Percentiles rank a stretch among this genome's conserved stretches.
Evolutionary conservation across 306 rosid species (phyloP).

Genomic region (Betula pendula): DNA sequence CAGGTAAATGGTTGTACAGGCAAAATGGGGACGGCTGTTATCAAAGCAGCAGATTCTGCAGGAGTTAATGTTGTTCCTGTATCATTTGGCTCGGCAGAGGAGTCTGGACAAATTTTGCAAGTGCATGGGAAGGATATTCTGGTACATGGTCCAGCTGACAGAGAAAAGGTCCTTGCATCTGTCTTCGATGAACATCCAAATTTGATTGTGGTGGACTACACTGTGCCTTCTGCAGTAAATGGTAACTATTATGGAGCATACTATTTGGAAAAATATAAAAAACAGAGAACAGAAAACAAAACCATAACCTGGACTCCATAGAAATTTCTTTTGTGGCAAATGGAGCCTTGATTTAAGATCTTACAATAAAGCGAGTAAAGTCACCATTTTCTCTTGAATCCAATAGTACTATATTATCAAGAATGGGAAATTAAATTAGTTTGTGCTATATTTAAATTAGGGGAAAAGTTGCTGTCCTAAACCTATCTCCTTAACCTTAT

Average conservation of each 20-base stretch:
- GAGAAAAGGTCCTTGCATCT: conserved; percentile 63
- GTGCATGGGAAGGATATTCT: conserved; percentile 62
- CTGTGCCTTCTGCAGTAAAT: conserved; percentile 82
- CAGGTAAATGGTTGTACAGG: conserved; percentile 90
- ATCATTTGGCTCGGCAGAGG: conserved; percentile 75
- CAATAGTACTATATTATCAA: too few relatives aligned
- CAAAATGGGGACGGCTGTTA: conserved; percentile 86
- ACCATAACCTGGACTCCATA: too few relatives aligned
- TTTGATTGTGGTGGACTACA: conserved; percentile 86
- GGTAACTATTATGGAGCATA: conserved; percentile 47
- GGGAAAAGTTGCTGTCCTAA: too few relatives aligned
- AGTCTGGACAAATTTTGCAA: conserved; percentile 63
- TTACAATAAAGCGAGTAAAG: too few relatives aligned
- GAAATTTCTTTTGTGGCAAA: too few relatives aligned
- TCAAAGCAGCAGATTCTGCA: conserved; percentile 79
- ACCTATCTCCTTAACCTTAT: too few relatives aligned
- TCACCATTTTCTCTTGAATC: too few relatives aligned
- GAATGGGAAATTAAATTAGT: too few relatives aligned
- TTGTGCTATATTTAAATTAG: too few relatives aligned
- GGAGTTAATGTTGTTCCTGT: conserved; percentile 76
- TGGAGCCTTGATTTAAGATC: too few relatives aligned
- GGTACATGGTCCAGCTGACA: conserved; percentile 75
- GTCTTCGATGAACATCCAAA: conserved; percentile 58
- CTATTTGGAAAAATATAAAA: background rate
- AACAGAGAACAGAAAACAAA: too few relatives aligned